Conservation (phyloP, 2,329 filamentous ascomycete species). For the Fusarium papillatum region DNA sequence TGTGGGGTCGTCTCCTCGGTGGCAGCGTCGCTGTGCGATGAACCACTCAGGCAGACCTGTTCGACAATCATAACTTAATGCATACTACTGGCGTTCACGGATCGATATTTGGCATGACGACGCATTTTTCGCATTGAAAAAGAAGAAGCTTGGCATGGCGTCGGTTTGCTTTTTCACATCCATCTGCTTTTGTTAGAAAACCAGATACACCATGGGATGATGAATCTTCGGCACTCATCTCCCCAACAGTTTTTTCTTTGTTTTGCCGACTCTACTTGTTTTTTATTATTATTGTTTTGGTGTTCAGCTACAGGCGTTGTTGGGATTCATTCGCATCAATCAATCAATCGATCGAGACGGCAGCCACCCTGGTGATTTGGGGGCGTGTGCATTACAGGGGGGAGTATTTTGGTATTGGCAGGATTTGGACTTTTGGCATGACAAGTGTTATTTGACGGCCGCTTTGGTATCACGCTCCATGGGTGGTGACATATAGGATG, state of each 20-base stretch:
- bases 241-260: slow-evolving; percentile 37
- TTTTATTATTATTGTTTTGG: slow-evolving; percentile 11
- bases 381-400: slow-evolving; percentile 35
- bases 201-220: slow-evolving; percentile 36
- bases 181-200: slow-evolving; percentile 29
- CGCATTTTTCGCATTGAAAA: slow-evolving; percentile 36
- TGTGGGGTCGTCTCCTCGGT: slow-evolving; percentile 68
- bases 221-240: not conserved
- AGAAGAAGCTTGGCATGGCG: slow-evolving; percentile 38
- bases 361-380: slow-evolving; percentile 18
- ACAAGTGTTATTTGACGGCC: slow-evolving; percentile 32
- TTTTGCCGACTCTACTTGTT: slow-evolving; percentile 21
- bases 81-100: slow-evolving; percentile 39
- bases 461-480: slow-evolving; percentile 28
- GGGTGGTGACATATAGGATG: slow-evolving; percentile 28
- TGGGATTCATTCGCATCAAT: slow-evolving; percentile 27
- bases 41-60: slow-evolving; percentile 3
- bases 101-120: slow-evolving; percentile 39
- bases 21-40: slow-evolving; percentile 58
- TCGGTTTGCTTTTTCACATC: slow-evolving; percentile 25
- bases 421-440: slow-evolving; percentile 23
- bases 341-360: slow-evolving; percentile 34
- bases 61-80: slow-evolving; percentile 27
- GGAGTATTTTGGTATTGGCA: slow-evolving; percentile 14
- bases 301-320: slow-evolving; percentile 25